Evolutionary conservation across 345 rosid genomes (phyloP).

Genomic region (Hibiscus mutabilis): DNA sequence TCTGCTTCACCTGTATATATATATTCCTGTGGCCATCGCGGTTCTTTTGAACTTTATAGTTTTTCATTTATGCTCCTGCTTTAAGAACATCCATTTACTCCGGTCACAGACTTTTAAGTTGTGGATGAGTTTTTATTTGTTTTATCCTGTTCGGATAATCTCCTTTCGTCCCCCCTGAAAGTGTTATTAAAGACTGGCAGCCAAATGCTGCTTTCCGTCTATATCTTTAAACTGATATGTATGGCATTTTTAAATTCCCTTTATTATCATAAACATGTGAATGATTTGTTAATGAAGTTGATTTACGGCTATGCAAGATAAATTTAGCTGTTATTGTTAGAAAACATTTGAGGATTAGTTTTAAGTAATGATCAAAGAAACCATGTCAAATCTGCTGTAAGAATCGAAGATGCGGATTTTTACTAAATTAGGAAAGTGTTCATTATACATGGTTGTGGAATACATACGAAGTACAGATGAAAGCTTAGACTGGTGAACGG

Average conservation of each 20-base stretch:
- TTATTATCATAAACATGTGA: background rate
- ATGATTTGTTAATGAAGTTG: no score
- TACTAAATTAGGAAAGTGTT: background rate
- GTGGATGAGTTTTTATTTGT: constrained; percentile 33
- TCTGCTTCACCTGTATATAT: constrained; percentile 39
- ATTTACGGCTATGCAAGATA: no score
- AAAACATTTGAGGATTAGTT: no score
- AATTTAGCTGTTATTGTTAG: no score
- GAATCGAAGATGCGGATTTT: background rate
- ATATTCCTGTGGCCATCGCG: constrained; percentile 31
- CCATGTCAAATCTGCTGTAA: background rate
- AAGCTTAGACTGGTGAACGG: background rate
- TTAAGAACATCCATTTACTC: constrained; percentile 21
- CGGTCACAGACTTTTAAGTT: constrained; percentile 17
- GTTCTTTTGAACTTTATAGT: constrained; percentile 21
- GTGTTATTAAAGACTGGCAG: constrained; percentile 19
- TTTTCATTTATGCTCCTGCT: constrained; percentile 31
- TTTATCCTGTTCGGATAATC: constrained; percentile 5
- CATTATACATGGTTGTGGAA: background rate
- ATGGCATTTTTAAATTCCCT: no score
- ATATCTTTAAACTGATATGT: constrained; percentile 10
- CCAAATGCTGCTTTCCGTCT: constrained; percentile 5
- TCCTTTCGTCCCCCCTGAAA: constrained; percentile 13
- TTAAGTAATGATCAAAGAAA: no score
- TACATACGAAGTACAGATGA: background rate